Percentiles rank a stretch among this genome's conserved stretches.
phyloP scores from a whole-genome alignment of 306 rosid species.

The Dalbergia cochinchinensis region DNA sequence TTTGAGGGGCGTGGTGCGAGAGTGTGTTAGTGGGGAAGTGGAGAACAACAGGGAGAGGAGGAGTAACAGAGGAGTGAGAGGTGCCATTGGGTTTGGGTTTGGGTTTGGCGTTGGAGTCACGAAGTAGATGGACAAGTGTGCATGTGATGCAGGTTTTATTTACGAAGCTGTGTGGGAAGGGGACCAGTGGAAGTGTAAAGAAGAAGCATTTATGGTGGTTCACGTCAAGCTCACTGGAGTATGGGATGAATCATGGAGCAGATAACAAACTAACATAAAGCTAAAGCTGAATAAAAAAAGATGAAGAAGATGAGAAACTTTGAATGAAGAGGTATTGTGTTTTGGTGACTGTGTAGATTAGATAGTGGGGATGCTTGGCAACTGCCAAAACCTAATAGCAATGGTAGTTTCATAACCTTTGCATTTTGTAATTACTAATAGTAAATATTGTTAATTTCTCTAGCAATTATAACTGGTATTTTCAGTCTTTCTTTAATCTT shows the following conservation, averaged over 20 bases:
- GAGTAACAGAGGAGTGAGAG: slow-evolving; percentile 19
- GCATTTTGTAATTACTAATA: slow-evolving; percentile 1
- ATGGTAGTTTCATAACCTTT: slow-evolving; percentile 37
- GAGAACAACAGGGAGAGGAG: slow-evolving; percentile 27
- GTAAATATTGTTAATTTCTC: neutral
- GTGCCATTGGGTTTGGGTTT: slow-evolving; percentile 28
- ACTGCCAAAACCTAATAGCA: neutral
- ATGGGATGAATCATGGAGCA: neutral
- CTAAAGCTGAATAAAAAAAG: neutral
- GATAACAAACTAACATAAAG: slow-evolving; percentile 20
- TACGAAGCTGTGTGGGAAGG: neutral
- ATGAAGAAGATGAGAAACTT: slow-evolving; percentile 45
- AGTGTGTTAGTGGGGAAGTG: slow-evolving; percentile 24
- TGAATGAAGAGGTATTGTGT: slow-evolving; percentile 37
- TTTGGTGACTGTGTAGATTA: neutral
- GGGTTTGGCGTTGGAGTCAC: slow-evolving; percentile 11
- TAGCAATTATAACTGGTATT: neutral
- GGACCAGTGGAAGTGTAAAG: neutral
- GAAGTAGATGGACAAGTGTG: neutral
- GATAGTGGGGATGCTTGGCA: slow-evolving; percentile 16
- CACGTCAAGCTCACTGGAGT: slow-evolving; percentile 55
- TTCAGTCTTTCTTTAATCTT: neutral
- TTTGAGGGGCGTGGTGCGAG: slow-evolving; percentile 51
- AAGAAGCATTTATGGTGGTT: slow-evolving; percentile 36
- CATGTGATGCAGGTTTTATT: slow-evolving; percentile 19